Percentiles rank a stretch among this genome's conserved stretches.
These are phyloP conservation scores for Sclerospora graminicola DNA, from an alignment of 352 stramenopile genomes.

Conservation along the genomic window DNA sequence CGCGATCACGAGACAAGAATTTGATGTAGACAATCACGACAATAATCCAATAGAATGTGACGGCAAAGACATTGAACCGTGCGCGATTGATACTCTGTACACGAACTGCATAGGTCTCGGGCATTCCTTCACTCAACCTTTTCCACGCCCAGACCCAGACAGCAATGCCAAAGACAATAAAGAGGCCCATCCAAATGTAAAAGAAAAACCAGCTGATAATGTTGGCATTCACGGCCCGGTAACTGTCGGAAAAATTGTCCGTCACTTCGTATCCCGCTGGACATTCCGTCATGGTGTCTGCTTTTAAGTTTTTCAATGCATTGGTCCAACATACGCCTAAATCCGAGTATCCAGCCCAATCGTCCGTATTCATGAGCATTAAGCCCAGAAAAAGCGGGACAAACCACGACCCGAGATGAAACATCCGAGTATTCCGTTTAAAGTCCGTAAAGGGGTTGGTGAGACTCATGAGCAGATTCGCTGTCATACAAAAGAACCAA, in stretches of 20 bases:
- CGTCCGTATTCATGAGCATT: slow-evolving; percentile 55
- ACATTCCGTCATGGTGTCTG: slow-evolving; percentile 25
- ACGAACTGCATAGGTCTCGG: slow-evolving; percentile 76
- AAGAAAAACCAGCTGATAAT: slow-evolving; percentile 84
- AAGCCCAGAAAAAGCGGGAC: slow-evolving; percentile 44
- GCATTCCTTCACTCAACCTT: slow-evolving; percentile 79
- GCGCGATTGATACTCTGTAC: slow-evolving; percentile 83
- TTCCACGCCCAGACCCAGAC: slow-evolving; percentile 84
- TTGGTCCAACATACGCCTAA: slow-evolving; percentile 84
- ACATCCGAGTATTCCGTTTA: slow-evolving; percentile 75
- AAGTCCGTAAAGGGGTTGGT: slow-evolving; percentile 89
- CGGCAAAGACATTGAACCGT: slow-evolving; percentile 82
- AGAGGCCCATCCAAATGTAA: slow-evolving; percentile 80
- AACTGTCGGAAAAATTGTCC: slow-evolving; percentile 50
- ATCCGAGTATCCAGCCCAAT: slow-evolving; percentile 82
- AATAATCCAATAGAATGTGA: slow-evolving; percentile 84
- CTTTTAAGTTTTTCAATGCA: slow-evolving; percentile 50
- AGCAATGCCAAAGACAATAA: slow-evolving; percentile 71
- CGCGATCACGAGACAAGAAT: slow-evolving; percentile 53
- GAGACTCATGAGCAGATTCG: slow-evolving; percentile 79
- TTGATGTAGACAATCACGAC: slow-evolving; percentile 70
- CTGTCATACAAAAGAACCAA: slow-evolving; percentile 87
- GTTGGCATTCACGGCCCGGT: slow-evolving; percentile 76
- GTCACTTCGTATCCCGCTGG: slow-evolving; percentile 29
- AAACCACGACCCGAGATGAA: slow-evolving; percentile 82